Conservation (phyloP, 768 basidiomycete species). For the Termitomyces eurrhizus region DNA sequence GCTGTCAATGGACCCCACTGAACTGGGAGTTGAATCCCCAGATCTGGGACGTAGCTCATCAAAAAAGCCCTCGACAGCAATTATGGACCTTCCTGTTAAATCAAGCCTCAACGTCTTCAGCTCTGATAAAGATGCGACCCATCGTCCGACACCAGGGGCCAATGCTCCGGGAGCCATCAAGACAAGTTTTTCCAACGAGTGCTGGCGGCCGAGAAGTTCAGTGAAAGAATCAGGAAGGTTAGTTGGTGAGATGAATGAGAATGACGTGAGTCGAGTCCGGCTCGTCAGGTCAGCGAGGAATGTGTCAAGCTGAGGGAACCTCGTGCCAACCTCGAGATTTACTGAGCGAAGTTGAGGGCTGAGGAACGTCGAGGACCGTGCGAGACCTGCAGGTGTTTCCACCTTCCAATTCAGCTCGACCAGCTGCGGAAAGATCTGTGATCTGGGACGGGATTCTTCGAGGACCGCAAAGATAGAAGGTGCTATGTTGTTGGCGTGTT, state of each 20-base stretch:
- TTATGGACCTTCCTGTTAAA: conserved; percentile 60
- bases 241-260: conserved; percentile 68
- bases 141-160: conserved; percentile 65
- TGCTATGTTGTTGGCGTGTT: conserved; percentile 58
- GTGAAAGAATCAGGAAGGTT: conserved; percentile 70
- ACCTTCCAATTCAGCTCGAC: conserved; percentile 70
- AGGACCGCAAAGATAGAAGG: conserved; percentile 64
- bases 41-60: conserved; percentile 61
- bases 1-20: conserved; percentile 65
- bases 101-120: conserved; percentile 68
- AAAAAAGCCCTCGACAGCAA: conserved; percentile 80
- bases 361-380: conserved; percentile 62
- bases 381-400: conserved; percentile 61
- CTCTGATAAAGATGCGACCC: conserved; percentile 61
- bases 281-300: conserved; percentile 64
- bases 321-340: conserved; percentile 59
- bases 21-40: conserved; percentile 68
- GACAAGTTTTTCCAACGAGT: conserved; percentile 54
- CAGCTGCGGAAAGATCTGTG: conserved; percentile 67
- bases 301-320: conserved; percentile 52
- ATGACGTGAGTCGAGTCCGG: conserved; percentile 58
- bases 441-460: conserved; percentile 57
- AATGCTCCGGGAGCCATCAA: conserved; percentile 76
- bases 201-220: conserved; percentile 57
- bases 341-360: conserved; percentile 57